Base-by-base conservation (phyloP, 805 yeast genomes). In the Starmerella scarabaei region DNA sequence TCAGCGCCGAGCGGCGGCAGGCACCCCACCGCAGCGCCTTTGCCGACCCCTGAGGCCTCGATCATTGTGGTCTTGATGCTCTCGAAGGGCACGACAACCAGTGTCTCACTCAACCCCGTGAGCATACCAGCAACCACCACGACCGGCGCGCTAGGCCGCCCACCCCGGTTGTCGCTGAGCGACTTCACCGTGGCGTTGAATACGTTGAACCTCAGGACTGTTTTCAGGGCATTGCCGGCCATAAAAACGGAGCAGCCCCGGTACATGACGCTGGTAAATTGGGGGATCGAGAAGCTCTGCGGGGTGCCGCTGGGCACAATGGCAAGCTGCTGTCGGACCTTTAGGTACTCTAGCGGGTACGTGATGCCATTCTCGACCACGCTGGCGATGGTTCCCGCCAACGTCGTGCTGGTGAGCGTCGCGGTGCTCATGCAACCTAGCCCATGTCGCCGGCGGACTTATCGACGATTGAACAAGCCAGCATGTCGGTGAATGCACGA, bases 1-100 rank as follows among this genome's bases (percentile, higher is more conserved):
- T 30, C 31, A 2, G 54, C 50, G 11, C 53, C 53, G 3, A 55
- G 47, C 4, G 54, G 48, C 1, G 62, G 63, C 12, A 65, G 52
- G 6, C 58, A 54, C 30, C 60, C 61, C 18, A 50, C 43, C 7
- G 54, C 55, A 5, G 49, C 45, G 4, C 60, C 56, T 7, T 32
- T 36, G 12, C 57, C 53, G 3, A 50, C 35, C 1, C 41, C 19
- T 18, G 52, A 47, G 14, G 51, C 45, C 40, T 83, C 93, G 45
- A 84, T 77, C 81, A 81, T 72, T 7, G 79, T 68, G 2, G 80
- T 77, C 55, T 84, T 84, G 49, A 84, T 44, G 39, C 60, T 81
- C 54, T 88, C 98, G 57, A 88, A 86, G 0, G 97, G 98, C 16
- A 91, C 80, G 18, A 88, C 73, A 21, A 56, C 41, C 26, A 85